Conservation (phyloP, 2,329 filamentous ascomycete species). For the Nemania sp. region DNA sequence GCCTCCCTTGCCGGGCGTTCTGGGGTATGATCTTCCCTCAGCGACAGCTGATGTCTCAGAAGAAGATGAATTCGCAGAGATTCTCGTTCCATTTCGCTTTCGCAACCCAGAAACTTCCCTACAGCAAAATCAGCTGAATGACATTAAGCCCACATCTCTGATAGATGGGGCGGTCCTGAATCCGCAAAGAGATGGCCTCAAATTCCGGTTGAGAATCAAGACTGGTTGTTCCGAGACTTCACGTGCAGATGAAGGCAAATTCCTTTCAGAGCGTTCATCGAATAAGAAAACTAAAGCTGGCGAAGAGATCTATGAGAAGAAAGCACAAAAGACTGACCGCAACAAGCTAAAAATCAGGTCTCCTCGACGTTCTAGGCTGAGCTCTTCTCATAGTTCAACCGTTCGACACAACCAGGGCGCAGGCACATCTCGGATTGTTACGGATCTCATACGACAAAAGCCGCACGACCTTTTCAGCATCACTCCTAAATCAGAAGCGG, state of each 20-base stretch:
- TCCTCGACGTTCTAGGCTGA: conserved; percentile 26
- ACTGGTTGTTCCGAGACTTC: conserved; percentile 26
- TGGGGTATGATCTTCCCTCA: conserved; percentile 30
- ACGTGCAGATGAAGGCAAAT: conserved; percentile 19
- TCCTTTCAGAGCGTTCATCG: conserved; percentile 18
- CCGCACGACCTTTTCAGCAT: conserved; percentile 36
- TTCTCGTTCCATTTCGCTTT: conserved; percentile 38
- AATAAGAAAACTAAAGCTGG: conserved; percentile 22
- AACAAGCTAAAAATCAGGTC: conserved; percentile 36
- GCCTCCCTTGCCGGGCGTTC: conserved; percentile 49
- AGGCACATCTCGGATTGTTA: conserved; percentile 22
- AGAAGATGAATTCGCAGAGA: conserved; percentile 37
- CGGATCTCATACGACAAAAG: conserved; percentile 27
- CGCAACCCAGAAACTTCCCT: neutral
- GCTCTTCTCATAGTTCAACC: conserved; percentile 30
- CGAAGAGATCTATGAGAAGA: conserved; percentile 5
- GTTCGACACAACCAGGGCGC: conserved; percentile 31
- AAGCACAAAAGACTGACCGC: conserved; percentile 15
- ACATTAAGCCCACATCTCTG: neutral
- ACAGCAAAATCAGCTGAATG: neutral
- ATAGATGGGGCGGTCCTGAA: neutral
- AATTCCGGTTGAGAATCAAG: conserved; percentile 36
- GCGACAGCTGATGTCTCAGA: conserved; percentile 31
- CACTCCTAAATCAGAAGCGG: conserved; percentile 27
- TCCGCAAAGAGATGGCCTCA: conserved; percentile 33